Base-by-base conservation (phyloP, 306 rosid species). In the Vigna radiata region DNA sequence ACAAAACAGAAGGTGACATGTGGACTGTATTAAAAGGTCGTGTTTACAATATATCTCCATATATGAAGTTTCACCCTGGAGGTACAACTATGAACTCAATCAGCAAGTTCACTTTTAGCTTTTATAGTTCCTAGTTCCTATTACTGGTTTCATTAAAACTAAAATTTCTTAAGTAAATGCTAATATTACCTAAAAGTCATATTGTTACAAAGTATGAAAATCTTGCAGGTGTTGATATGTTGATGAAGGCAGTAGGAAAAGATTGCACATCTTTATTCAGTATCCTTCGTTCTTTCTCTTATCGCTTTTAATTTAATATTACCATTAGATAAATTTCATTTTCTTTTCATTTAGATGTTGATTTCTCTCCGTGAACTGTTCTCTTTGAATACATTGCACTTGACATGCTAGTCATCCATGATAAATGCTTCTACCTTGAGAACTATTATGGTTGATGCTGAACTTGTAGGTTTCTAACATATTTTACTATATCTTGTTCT, bases 1-100 rank as follows among this genome's bases (percentile, higher is more conserved):
- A 92, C 79, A 90, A 79, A 70, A 82, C 83, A 44, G 97, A 90
- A 71, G 99, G 87, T 48, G 84, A 94, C 16, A 89, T 90, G 96
- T 95, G 99, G 97, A 95, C 99, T 73, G 97, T 92, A 83, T 86
- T 95, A 39, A 95, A 92, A 83, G 99, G 97, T 19, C 94, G 89
- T 17, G 93, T 92, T 79, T 44, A 44, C 49, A 44, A 44, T 44
- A 10, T 44, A 44, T 44, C 49, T 44, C 49, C 49, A 12, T 44
- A 44, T 44, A 44, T 44, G 49, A 44, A 44, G 49, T 44, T 44
- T 44, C 49, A 44, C 16, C 97, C 49, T 44, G 49, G 49, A 44
- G 49, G 49, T 44, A 90, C 70, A 80, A 2, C 76, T 73, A 76
- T 79, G 8, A 25, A 27, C 72, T 82, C 68, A 44, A 6, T 72